Base-by-base conservation (phyloP, 2,329 filamentous ascomycete species). In the Aspergillus sclerotialis region DNA sequence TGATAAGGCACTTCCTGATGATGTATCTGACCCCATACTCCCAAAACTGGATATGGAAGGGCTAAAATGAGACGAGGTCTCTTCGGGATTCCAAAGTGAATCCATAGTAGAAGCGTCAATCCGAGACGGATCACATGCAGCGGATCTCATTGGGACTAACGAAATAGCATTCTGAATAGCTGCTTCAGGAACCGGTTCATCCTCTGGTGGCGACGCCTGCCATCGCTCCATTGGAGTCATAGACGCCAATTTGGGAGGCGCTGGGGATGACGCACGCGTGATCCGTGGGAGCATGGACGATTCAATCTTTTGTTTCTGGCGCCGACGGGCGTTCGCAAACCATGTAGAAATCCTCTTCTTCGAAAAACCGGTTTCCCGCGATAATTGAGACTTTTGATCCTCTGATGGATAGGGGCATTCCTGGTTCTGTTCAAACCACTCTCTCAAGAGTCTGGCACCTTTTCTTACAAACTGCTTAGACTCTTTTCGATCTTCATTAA, bases 241-340 rank as follows among this genome's bases (percentile, higher is more conserved):
- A 27, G 49, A 51, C 3, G 55, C 43, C 14, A 63, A 40, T 2
- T 48, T 44, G 10, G 50, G 51, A 1, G 46, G 55, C 1, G 66
- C 19, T 10, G 19, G 19, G 19, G 19, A 23, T 6, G 7, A 6
- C 6, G 60, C 57, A 70, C 64, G 1, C 67, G 68, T 3, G 69
- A 70, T 2, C 65, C 67, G 0, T 23, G 19, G 19, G 10, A 23
- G 58, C 54, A 7, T 53, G 54, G 41, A 58, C 59, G 16, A 56
- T 17, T 53, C 48, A 1, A 44, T 32, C 23, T 48, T 54, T 24
- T 67, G 49, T 6, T 67, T 63, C 27, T 71, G 64, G 1, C 69
- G 67, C 6, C 70, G 62, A 13, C 70, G 58, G 1, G 68, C 68
- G 42, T 73, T 73, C 14, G 68, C 62, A 42, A 73, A 72, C 69